These are phyloP conservation scores for Aleurites moluccanus DNA, from an alignment of 441 rosid species.

Conservation along the genomic window DNA sequence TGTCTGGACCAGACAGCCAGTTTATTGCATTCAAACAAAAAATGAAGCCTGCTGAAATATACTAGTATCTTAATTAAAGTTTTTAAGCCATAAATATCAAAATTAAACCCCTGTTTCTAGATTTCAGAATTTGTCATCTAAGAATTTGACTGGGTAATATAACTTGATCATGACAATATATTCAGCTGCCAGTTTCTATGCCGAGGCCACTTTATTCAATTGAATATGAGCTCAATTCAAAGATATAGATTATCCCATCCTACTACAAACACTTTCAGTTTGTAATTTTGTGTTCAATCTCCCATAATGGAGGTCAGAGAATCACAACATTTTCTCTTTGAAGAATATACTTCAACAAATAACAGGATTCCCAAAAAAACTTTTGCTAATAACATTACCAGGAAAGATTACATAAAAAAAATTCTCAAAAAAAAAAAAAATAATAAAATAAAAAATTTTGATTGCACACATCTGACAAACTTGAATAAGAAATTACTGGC, in stretches of 20 bases:
- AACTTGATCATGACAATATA: not conserved
- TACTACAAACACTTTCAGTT: not conserved
- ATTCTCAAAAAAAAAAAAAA: too few relatives aligned
- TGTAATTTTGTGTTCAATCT: not conserved
- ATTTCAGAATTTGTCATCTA: not conserved
- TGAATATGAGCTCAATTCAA: not conserved
- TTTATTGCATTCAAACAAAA: too few relatives aligned
- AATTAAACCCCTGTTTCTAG: too few relatives aligned
- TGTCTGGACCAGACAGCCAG: too few relatives aligned
- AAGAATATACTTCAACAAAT: not conserved
- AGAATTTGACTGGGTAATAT: not conserved
- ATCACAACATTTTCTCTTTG: not conserved
- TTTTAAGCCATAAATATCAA: not conserved
- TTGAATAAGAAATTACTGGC: not conserved
- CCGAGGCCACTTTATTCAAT: not conserved
- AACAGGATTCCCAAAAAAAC: not conserved
- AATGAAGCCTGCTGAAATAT: not conserved
- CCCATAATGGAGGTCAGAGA: not conserved
- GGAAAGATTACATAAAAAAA: too few relatives aligned
- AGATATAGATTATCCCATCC: not conserved
- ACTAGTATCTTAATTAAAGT: not conserved
- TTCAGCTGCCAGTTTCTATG: not conserved
- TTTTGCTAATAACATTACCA: not conserved
- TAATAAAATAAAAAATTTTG: too few relatives aligned
- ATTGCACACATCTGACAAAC: not conserved